Evolutionary conservation across 106 monocot genomes (phyloP), one percentile per base, ranked within the genome.

Genomic region (Xerophyta viscosa): DNA sequence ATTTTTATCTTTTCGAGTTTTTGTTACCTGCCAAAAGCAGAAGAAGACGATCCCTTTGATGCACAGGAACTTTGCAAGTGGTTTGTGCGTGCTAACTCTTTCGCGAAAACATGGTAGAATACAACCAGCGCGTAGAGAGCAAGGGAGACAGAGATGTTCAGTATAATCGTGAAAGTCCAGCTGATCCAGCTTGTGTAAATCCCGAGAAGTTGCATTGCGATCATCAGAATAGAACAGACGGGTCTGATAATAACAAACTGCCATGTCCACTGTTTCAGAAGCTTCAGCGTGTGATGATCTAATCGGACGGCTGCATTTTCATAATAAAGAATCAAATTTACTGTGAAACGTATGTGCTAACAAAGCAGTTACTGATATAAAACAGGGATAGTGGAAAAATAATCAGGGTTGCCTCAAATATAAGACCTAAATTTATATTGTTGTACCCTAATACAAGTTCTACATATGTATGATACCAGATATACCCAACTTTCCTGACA

Each of bases 1-100:
- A n/a, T n/a, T n/a, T n/a, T n/a, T n/a, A n/a, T n/a, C n/a, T n/a
- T n/a, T n/a, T n/a, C n/a, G n/a, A n/a, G n/a, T n/a, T n/a, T n/a
- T n/a, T n/a, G n/a, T n/a, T 78, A 89, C 96, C 96, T 98, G 96
- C 96, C 96, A 98, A 58, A 98, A 98, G 74, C 82, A 82, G 44
- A 98, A 98, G 74, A 98, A 98, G 52, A 96, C 96, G 29, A 96
- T 77, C 41, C 96, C 96, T 63, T 96, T 89, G 70, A 96, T 81
- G 78, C 88, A 96, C 73, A 96, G 41, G 69, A 98, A 98, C 61
- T 98, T 98, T 24, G 96, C 58, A 28, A 98, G 44, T 52, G 96
- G 96, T 31, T 69, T 85, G 59, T 98, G 96, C 17, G 89, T 52
- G 73, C 96, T 42, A 96, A 59, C 68, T 98, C 96, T 44, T 98